Conservation (phyloP, 768 basidiomycete species). For the Amanita muscaria region DNA sequence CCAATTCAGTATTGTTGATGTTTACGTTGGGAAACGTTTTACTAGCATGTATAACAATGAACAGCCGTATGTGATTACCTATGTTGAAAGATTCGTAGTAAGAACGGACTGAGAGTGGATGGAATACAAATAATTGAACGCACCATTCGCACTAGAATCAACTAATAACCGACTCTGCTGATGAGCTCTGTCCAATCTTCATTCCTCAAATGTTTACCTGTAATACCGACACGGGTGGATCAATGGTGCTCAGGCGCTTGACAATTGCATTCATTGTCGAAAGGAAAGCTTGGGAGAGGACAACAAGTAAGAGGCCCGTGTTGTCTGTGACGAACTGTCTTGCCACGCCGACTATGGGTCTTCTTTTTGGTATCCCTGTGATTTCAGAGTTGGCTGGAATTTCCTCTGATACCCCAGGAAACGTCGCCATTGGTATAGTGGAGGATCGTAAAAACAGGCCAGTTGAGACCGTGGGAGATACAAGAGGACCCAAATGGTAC, state of each 20-base stretch:
- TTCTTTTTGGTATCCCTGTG: neutral
- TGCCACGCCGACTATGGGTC: neutral
- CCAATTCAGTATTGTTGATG: neutral
- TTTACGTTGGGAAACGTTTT: neutral
- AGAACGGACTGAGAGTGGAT: no score
- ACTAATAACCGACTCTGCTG: neutral
- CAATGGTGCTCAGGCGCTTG: neutral
- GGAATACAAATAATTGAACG: neutral
- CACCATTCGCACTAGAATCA: constrained; percentile 5
- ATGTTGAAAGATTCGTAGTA: no score
- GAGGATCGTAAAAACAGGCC: no score
- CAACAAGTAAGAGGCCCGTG: constrained; percentile 3
- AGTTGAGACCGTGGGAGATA: no score
- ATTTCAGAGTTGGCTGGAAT: neutral
- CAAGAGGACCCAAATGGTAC: no score
- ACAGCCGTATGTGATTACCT: constrained; percentile 2
- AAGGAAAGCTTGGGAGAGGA: constrained; percentile 4
- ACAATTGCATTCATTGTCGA: neutral
- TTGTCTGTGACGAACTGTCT: neutral
- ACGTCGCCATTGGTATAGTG: neutral
- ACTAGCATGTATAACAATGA: constrained; percentile 2
- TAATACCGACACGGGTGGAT: neutral
- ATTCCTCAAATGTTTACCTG: neutral
- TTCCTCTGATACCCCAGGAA: neutral
- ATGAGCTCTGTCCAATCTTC: neutral